Conservation (phyloP, 805 yeast species). For the Priceomyces haplophilus region DNA sequence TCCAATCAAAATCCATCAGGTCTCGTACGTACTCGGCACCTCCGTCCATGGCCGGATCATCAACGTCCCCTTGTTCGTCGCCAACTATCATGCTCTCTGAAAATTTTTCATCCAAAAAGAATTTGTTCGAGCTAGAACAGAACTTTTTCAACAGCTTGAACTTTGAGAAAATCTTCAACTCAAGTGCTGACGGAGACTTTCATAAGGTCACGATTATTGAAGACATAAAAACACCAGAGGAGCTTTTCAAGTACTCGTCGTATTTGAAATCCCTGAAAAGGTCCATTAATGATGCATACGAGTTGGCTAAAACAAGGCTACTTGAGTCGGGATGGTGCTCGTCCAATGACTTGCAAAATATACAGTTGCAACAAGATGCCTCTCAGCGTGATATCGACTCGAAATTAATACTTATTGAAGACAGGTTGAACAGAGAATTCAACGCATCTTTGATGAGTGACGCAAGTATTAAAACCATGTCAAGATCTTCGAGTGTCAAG, state of each 20-base stretch:
- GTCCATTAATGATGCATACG: constrained; percentile 32
- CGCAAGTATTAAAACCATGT: not conserved
- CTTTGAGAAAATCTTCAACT: not conserved
- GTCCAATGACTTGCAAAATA: constrained; percentile 37
- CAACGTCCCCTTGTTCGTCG: constrained; percentile 33
- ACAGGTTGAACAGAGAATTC: constrained; percentile 29
- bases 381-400: constrained; percentile 37
- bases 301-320: constrained; percentile 29
- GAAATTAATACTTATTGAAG: constrained; percentile 36
- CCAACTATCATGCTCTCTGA: constrained; percentile 41
- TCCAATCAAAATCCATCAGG: constrained; percentile 9
- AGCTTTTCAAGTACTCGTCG: constrained; percentile 27
- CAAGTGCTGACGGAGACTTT: not conserved
- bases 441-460: constrained; percentile 19
- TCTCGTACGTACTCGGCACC: constrained; percentile 19
- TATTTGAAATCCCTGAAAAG: constrained; percentile 34
- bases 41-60: constrained; percentile 21
- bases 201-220: constrained; percentile 15
- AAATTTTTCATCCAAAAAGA: constrained; percentile 26
- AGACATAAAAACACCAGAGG: constrained; percentile 22
- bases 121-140: constrained; percentile 31
- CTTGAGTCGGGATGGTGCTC: constrained; percentile 43
- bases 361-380: constrained; percentile 37
- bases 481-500: not conserved
- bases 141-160: constrained; percentile 30